Conservation (phyloP, 371 early-diverging fungal genomes). For the Mortierella sp. region DNA sequence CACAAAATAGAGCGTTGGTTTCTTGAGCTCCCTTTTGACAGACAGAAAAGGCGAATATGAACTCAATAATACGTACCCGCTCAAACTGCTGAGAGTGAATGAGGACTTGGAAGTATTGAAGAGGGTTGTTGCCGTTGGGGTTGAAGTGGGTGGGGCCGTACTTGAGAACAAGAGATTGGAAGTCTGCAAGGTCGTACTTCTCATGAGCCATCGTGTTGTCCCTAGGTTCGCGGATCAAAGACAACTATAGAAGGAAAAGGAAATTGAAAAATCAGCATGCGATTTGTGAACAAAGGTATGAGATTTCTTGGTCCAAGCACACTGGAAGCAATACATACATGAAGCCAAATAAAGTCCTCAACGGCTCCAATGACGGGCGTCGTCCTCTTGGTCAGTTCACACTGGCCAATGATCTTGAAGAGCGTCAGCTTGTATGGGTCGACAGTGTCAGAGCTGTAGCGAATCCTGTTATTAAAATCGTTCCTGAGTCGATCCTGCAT, state of each 20-base stretch:
- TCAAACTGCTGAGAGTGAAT: slow-evolving; percentile 92
- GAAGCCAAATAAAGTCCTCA: slow-evolving; percentile 54
- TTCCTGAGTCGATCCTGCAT: slow-evolving; percentile 65
- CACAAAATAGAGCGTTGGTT: not conserved
- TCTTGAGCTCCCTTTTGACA: not conserved
- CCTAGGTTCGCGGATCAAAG: slow-evolving; percentile 74
- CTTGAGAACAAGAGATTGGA: slow-evolving; percentile 72
- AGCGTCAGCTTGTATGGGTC: slow-evolving; percentile 93
- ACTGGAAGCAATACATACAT: slow-evolving; percentile 21
- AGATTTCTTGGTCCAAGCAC: too few species aligned
- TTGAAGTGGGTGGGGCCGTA: slow-evolving; percentile 81
- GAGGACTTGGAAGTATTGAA: slow-evolving; percentile 86
- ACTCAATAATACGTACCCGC: slow-evolving; percentile 59
- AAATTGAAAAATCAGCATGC: not conserved
- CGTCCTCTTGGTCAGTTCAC: slow-evolving; percentile 78
- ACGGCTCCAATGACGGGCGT: slow-evolving; percentile 61
- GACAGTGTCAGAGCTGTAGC: slow-evolving; percentile 60
- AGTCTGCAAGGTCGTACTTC: slow-evolving; percentile 74
- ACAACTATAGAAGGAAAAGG: slow-evolving; percentile 60
- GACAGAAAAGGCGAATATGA: not conserved
- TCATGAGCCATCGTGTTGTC: slow-evolving; percentile 65
- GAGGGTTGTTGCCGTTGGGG: slow-evolving; percentile 76
- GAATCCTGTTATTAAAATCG: slow-evolving; percentile 72
- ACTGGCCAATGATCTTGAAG: slow-evolving; percentile 90
- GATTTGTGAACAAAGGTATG: not conserved